Evolutionary conservation across 805 yeast species (phyloP).

Genomic region (Candida yuanshanica): DNA sequence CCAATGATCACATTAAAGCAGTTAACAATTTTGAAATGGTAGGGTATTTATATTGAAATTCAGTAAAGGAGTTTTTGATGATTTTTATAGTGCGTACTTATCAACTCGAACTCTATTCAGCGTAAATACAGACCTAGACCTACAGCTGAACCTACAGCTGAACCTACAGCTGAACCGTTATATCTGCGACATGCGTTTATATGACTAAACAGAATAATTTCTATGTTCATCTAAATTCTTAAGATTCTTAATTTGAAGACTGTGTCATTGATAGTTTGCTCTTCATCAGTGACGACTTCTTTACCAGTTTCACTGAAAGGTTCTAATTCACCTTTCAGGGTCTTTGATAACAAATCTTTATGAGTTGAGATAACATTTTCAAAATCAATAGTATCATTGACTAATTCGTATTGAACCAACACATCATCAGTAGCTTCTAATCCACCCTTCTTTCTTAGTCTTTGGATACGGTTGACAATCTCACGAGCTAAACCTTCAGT

Average conservation of each 20-base stretch:
- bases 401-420: conserved; percentile 68
- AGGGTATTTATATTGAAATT: too few relatives aligned
- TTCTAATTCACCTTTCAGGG: conserved; percentile 54
- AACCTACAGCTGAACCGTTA: too few relatives aligned
- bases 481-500: conserved; percentile 97
- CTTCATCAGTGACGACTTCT: conserved; percentile 77
- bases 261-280: conserved; percentile 77
- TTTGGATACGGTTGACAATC: conserved; percentile 92
- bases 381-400: conserved; percentile 58
- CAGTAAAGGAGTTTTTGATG: too few relatives aligned
- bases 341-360: conserved; percentile 64
- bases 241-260: conserved; percentile 72
- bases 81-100: too few relatives aligned
- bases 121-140: too few relatives aligned
- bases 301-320: conserved; percentile 38
- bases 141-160: too few relatives aligned
- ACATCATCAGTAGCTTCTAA: conserved; percentile 94
- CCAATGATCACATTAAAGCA: too few relatives aligned
- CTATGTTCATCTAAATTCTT: conserved; percentile 39
- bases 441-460: conserved; percentile 94
- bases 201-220: neutral
- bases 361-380: conserved; percentile 58
- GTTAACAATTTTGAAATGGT: too few relatives aligned
- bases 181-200: too few relatives aligned
- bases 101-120: too few relatives aligned